A percentile compares a stretch with the other conserved stretches of the same genome.
Conservation (phyloP, 306 rosid genomes). For the Glycine tomentella region DNA sequence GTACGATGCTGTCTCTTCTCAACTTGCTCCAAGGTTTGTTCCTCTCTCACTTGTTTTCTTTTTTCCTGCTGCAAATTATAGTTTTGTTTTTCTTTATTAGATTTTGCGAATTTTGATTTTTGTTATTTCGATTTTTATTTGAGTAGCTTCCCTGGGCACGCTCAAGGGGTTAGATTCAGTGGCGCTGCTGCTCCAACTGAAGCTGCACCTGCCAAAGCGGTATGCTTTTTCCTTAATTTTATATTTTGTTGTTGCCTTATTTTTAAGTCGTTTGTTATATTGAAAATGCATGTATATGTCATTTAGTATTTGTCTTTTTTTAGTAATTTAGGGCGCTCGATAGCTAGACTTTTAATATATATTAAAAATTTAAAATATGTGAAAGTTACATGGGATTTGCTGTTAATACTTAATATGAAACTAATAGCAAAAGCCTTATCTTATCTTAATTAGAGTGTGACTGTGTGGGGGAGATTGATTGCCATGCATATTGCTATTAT, state of each 20-base stretch:
- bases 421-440: too few relatives aligned
- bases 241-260: background rate
- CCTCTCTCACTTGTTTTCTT: background rate
- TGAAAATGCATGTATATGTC: background rate
- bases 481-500: background rate
- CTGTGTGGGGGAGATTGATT: background rate
- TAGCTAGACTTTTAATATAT: background rate
- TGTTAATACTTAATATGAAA: background rate
- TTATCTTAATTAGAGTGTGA: background rate
- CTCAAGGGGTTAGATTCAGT: constrained; percentile 68
- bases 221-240: constrained; percentile 22
- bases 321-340: background rate
- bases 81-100: background rate
- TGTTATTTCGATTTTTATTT: constrained; percentile 3
- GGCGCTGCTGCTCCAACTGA: constrained; percentile 55
- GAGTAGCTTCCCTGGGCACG: constrained; percentile 77
- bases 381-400: background rate
- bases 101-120: background rate
- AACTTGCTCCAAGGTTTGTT: constrained; percentile 67
- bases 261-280: background rate
- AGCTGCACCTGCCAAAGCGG: constrained; percentile 63
- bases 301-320: background rate
- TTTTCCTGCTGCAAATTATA: background rate
- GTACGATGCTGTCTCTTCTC: constrained; percentile 71
- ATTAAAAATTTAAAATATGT: background rate